Evolutionary conservation across 306 rosid genomes (phyloP).

Genomic region (Dalbergia oliveri): DNA sequence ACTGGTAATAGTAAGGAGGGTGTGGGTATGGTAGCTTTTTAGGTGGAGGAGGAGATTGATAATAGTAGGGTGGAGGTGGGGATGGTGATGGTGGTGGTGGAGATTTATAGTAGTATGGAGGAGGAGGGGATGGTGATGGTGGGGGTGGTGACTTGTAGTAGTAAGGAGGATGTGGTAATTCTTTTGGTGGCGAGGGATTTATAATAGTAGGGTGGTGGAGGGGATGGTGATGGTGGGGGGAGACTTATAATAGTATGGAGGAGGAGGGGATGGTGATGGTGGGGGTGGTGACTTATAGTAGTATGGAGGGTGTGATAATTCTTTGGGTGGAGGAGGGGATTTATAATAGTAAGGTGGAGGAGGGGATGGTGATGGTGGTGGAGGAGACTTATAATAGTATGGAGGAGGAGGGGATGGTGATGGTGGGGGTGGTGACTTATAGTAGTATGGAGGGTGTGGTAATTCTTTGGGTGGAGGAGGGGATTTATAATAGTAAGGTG

Average conservation of each 20-base stretch:
- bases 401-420: constrained; percentile 32
- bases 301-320: constrained; percentile 19
- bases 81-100: constrained; percentile 47
- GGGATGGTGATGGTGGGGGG: constrained; percentile 49
- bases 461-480: constrained; percentile 60
- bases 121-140: constrained; percentile 29
- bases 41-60: constrained; percentile 50
- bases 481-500: constrained; percentile 4
- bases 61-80: constrained; percentile 23
- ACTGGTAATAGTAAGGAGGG: constrained; percentile 47
- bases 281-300: constrained; percentile 38
- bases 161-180: constrained; percentile 12
- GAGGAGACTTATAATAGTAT: background rate
- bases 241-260: constrained; percentile 33
- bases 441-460: background rate
- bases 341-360: constrained; percentile 34
- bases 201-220: constrained; percentile 36
- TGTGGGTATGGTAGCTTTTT: background rate
- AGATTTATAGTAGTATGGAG: constrained; percentile 17
- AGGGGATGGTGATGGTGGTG: constrained; percentile 32
- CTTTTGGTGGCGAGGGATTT: constrained; percentile 56
- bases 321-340: constrained; percentile 7
- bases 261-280: constrained; percentile 38
- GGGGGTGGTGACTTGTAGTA: constrained; percentile 47
- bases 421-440: constrained; percentile 4